These are phyloP conservation scores for Dendrocalamus latiflorus DNA, from an alignment of 202 grass and related monocot species.

Conservation along the genomic window DNA sequence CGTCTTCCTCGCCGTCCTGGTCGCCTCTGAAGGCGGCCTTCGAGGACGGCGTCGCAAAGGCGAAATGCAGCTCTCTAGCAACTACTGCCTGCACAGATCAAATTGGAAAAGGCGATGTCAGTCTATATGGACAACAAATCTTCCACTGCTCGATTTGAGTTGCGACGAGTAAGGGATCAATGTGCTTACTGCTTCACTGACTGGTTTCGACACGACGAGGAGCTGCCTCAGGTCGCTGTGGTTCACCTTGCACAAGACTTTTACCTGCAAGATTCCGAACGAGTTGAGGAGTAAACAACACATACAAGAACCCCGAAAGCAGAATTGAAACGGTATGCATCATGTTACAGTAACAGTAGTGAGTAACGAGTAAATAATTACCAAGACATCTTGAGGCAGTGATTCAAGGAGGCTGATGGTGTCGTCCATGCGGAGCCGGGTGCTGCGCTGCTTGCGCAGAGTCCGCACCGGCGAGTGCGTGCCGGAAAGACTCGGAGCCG, in stretches of 20 bases:
- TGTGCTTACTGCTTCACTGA: conserved; percentile 62
- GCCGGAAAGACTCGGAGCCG: conserved; percentile 10
- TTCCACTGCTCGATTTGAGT: background rate
- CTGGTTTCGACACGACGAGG: conserved; percentile 69
- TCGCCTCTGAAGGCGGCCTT: conserved; percentile 30
- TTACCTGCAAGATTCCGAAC: conserved; percentile 34
- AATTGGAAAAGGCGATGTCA: background rate
- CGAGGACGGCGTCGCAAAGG: conserved; percentile 54
- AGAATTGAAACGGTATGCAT: background rate
- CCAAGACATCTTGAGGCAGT: conserved; percentile 74
- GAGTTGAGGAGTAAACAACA: background rate
- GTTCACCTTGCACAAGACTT: conserved; percentile 66
- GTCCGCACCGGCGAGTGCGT: conserved; percentile 33
- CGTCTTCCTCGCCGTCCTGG: background rate
- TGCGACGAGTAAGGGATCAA: background rate
- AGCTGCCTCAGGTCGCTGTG: conserved; percentile 75
- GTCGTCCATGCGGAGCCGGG: conserved; percentile 41
- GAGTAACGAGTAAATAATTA: conserved; percentile 5
- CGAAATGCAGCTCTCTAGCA: conserved; percentile 71
- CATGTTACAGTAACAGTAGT: background rate
- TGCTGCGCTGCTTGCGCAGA: conserved; percentile 50
- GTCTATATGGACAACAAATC: background rate
- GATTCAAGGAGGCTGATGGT: conserved; percentile 39
- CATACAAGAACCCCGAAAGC: background rate
- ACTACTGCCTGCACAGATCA: conserved; percentile 46